Conservation (phyloP, 192 early-diverging fungal genomes). For the Backusella circina region DNA sequence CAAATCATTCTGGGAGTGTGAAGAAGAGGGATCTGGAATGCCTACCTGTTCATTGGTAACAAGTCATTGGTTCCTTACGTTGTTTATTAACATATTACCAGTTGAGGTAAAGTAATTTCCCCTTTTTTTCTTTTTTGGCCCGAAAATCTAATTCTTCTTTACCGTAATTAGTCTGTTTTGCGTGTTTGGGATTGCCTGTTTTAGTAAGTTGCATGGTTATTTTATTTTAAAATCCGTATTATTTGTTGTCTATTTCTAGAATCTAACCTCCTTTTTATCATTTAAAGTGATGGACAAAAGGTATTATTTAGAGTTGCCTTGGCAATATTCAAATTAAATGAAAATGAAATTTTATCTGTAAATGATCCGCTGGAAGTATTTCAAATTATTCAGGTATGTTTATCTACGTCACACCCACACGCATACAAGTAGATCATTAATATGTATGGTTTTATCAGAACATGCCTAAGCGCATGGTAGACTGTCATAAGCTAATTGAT, state of each 20-base stretch:
- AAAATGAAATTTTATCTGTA: conserved; percentile 54
- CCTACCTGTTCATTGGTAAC: conserved; percentile 68
- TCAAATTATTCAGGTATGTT: conserved; percentile 48
- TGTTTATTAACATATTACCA: conserved; percentile 74
- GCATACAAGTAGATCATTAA: neutral
- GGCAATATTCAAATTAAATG: conserved; percentile 66
- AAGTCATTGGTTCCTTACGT: conserved; percentile 78
- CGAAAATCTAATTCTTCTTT: neutral
- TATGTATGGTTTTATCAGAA: conserved; percentile 31
- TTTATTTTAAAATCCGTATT: neutral
- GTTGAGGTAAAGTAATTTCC: conserved; percentile 45
- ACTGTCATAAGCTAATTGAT: conserved; percentile 63
- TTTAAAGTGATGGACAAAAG: conserved; percentile 57
- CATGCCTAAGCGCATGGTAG: conserved; percentile 57
- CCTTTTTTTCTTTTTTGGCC: neutral
- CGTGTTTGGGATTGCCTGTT: conserved; percentile 83
- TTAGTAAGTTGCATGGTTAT: conserved; percentile 41
- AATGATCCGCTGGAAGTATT: conserved; percentile 61
- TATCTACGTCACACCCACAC: neutral
- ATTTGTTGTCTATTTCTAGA: neutral
- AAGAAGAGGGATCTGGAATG: conserved; percentile 45
- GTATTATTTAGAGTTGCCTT: conserved; percentile 73
- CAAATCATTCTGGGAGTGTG: conserved; percentile 39
- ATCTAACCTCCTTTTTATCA: neutral
- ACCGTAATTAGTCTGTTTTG: conserved; percentile 48